These are phyloP conservation scores for Fusarium sp. DNA, from an alignment of 2,329 filamentous ascomycete species.

Conservation along the genomic window DNA sequence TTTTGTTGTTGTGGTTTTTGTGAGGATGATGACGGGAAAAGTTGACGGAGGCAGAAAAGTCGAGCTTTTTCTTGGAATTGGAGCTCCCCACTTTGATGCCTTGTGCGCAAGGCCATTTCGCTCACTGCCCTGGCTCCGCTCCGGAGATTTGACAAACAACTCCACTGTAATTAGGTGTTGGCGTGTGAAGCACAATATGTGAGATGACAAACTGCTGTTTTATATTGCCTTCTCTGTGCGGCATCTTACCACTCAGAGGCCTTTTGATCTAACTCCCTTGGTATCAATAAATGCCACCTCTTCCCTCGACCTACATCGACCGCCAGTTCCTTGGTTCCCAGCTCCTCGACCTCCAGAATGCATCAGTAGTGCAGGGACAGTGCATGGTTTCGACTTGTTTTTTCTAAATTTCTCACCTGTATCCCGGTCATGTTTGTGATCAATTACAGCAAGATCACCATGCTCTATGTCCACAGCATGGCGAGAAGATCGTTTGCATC, in stretches of 20 bases:
- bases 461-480: background rate
- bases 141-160: background rate
- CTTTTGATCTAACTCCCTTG: background rate
- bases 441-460: background rate
- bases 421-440: background rate
- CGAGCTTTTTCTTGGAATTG: slow-evolving; percentile 39
- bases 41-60: slow-evolving; percentile 17
- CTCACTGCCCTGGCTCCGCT: background rate
- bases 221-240: background rate
- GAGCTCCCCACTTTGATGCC: slow-evolving; percentile 46
- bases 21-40: slow-evolving; percentile 30
- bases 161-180: background rate
- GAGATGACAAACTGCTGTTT: background rate
- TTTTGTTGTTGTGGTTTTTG: slow-evolving; percentile 14
- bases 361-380: background rate
- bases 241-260: background rate
- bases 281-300: background rate
- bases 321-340: background rate
- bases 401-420: background rate
- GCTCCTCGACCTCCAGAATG: background rate
- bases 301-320: no score
- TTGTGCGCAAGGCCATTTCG: slow-evolving; percentile 42
- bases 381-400: no score
- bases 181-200: background rate
- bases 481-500: background rate